These are phyloP conservation scores for Kluyveromyces wickerhamii DNA, from an alignment of 805 yeast genomes.

Conservation along the genomic window DNA sequence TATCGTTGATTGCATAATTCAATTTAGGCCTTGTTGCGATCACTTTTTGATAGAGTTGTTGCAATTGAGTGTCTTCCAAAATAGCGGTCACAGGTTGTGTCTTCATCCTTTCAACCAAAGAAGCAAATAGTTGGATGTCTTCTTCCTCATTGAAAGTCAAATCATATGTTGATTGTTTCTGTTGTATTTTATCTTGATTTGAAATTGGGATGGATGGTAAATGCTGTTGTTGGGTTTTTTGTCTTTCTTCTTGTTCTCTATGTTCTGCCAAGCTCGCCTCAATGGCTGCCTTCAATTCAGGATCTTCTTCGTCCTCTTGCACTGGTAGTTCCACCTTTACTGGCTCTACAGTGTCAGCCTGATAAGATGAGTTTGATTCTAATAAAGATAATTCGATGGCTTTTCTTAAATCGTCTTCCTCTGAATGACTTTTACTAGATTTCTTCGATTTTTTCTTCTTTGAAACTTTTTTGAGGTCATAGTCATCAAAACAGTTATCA, in stretches of 20 bases:
- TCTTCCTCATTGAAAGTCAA: slow-evolving; percentile 61
- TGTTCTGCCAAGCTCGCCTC: slow-evolving; percentile 81
- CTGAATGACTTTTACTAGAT: slow-evolving; percentile 23
- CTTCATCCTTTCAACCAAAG: slow-evolving; percentile 49
- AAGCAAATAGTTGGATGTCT: slow-evolving; percentile 58
- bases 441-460: slow-evolving; percentile 14
- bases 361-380: slow-evolving; percentile 34
- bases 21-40: slow-evolving; percentile 61
- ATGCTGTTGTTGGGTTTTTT: slow-evolving; percentile 11
- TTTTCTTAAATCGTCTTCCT: slow-evolving; percentile 62
- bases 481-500: slow-evolving; percentile 73
- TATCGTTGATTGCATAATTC: slow-evolving; percentile 47
- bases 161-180: slow-evolving; percentile 17
- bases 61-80: slow-evolving; percentile 27
- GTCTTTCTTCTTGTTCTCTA: slow-evolving; percentile 33
- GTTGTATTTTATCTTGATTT: slow-evolving; percentile 9
- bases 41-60: slow-evolving; percentile 46
- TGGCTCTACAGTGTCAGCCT: slow-evolving; percentile 1
- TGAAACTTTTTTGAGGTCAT: slow-evolving; percentile 33
- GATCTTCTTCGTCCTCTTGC: slow-evolving; percentile 75
- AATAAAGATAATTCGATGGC: slow-evolving; percentile 76
- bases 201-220: slow-evolving; percentile 3
- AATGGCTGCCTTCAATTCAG: slow-evolving; percentile 87
- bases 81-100: slow-evolving; percentile 38
- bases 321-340: slow-evolving; percentile 8